Percentiles rank a stretch among this genome's conserved stretches.
Evolutionary conservation across 164 flowering plant genomes (phyloP).

Genomic region (Magnolia kwangsiensis): DNA sequence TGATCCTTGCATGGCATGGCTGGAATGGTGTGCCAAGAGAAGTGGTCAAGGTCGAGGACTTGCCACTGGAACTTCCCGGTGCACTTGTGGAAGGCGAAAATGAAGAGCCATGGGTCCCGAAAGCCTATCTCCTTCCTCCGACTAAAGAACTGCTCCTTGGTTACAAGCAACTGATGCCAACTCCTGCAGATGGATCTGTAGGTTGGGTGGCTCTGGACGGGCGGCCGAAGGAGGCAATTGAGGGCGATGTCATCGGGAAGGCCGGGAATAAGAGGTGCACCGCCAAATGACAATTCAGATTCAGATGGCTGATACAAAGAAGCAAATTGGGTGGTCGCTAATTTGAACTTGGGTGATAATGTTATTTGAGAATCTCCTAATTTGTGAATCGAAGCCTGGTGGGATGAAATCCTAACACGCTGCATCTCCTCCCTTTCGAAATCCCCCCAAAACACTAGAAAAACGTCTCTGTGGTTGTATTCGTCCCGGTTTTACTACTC

Average conservation of each 20-base stretch:
- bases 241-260: slow-evolving; percentile 87
- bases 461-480: not conserved
- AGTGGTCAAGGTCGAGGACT: slow-evolving; percentile 47
- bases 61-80: slow-evolving; percentile 57
- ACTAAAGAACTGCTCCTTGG: slow-evolving; percentile 63
- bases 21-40: slow-evolving; percentile 63
- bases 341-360: slow-evolving; percentile 73
- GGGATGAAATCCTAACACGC: slow-evolving; percentile 73
- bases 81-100: slow-evolving; percentile 49
- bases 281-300: slow-evolving; percentile 30
- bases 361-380: slow-evolving; percentile 83
- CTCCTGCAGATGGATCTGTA: slow-evolving; percentile 64
- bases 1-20: slow-evolving; percentile 63
- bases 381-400: slow-evolving; percentile 68
- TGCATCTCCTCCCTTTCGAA: slow-evolving; percentile 42
- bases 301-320: slow-evolving; percentile 34
- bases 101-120: slow-evolving; percentile 61
- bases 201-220: slow-evolving; percentile 53
- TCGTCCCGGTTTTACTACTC: not conserved
- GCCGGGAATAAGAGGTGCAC: slow-evolving; percentile 70
- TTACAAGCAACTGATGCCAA: slow-evolving; percentile 66
- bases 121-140: slow-evolving; percentile 57
- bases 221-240: slow-evolving; percentile 75
- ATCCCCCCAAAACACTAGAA: not conserved
- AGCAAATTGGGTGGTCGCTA: slow-evolving; percentile 42